Conservation (phyloP, 768 basidiomycete genomes). For the Pleurotus tuber-regium region DNA sequence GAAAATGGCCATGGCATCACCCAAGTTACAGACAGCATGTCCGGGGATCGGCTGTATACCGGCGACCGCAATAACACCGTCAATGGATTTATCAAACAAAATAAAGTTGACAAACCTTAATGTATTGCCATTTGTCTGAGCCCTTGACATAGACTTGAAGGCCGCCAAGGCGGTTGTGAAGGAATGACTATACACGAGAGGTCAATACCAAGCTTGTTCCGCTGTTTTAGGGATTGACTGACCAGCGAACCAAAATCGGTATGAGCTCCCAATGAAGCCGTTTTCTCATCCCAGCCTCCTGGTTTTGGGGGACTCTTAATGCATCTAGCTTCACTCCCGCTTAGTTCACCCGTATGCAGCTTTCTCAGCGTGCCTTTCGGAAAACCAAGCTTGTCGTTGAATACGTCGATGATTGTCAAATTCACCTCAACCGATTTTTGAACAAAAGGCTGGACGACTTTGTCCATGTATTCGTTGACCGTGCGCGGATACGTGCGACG, state of each 20-base stretch:
- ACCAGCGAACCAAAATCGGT: constrained; percentile 75
- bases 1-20: constrained; percentile 59
- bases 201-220: constrained; percentile 30
- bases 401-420: constrained; percentile 47
- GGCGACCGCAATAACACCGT: constrained; percentile 15
- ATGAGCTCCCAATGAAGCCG: constrained; percentile 51
- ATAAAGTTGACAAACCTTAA: constrained; percentile 49
- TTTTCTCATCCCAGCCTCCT: constrained; percentile 31
- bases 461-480: constrained; percentile 47
- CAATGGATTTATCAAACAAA: background rate
- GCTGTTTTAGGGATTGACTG: constrained; percentile 24
- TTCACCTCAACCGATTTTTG: constrained; percentile 57
- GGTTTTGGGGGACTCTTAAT: constrained; percentile 46
- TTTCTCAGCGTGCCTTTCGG: constrained; percentile 43
- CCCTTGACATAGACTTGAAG: constrained; percentile 67
- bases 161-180: constrained; percentile 70
- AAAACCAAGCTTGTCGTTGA: constrained; percentile 55
- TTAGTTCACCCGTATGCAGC: constrained; percentile 44
- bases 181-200: constrained; percentile 62
- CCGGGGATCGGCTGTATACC: constrained; percentile 51
- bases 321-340: constrained; percentile 56
- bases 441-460: constrained; percentile 52
- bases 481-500: constrained; percentile 58
- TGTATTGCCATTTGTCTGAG: constrained; percentile 61
- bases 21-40: constrained; percentile 60